Evolutionary conservation across 2,329 filamentous ascomycete species (phyloP).

Genomic region (Aspergillus sojae): DNA sequence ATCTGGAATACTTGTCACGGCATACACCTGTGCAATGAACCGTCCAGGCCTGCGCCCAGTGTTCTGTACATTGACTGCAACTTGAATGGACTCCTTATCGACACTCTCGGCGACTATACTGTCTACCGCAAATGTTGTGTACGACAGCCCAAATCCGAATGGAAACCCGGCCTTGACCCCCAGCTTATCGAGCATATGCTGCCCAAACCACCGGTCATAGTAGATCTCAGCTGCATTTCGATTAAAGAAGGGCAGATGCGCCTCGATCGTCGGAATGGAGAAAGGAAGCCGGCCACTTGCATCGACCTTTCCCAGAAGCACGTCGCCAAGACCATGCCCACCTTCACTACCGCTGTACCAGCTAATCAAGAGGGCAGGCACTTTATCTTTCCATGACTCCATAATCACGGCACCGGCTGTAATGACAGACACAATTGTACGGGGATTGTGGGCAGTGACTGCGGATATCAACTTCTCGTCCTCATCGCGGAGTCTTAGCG

Average conservation of each 20-base stretch:
- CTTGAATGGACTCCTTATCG: background rate
- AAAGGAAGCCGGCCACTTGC: conserved; percentile 16
- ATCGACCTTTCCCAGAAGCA: conserved; percentile 10
- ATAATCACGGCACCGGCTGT: conserved; percentile 11
- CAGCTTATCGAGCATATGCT: conserved; percentile 26
- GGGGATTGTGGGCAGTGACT: background rate
- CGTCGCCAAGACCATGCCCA: conserved; percentile 14
- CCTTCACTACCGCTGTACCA: conserved; percentile 17
- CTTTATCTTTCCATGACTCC: conserved; percentile 11
- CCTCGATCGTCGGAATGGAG: conserved; percentile 21
- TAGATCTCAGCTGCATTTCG: conserved; percentile 20
- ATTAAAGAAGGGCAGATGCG: conserved; percentile 26
- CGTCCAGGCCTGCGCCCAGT: conserved; percentile 2
- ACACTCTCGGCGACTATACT: background rate
- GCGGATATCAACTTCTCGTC: conserved; percentile 7
- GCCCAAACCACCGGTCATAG: conserved; percentile 30
- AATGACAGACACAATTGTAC: conserved; percentile 4
- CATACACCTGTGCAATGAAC: conserved; percentile 11
- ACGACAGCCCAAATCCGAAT: conserved; percentile 6
- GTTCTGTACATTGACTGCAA: background rate
- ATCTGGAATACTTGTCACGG: background rate
- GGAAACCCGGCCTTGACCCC: conserved; percentile 8
- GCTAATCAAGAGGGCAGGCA: conserved; percentile 13
- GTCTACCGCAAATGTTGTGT: background rate
- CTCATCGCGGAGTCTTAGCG: conserved; percentile 9